Conservation (phyloP, 768 basidiomycete species). For the Tremella fuciformis region DNA sequence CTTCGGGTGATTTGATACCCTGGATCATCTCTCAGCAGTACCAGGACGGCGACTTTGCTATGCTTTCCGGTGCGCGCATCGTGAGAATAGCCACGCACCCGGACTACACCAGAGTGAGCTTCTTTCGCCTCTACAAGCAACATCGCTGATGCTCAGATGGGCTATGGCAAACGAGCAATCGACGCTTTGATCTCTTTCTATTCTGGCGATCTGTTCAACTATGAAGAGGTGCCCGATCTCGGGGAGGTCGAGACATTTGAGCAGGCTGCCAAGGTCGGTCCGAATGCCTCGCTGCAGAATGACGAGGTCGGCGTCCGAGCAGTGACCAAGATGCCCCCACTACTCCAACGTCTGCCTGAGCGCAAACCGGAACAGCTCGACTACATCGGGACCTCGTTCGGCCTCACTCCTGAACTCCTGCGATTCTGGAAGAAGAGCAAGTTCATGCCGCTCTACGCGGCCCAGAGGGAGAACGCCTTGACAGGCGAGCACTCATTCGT, state of each 20-base stretch:
- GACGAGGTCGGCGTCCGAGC: slow-evolving; percentile 72
- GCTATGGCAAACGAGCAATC: slow-evolving; percentile 87
- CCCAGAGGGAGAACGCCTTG: slow-evolving; percentile 89
- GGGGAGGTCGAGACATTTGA: slow-evolving; percentile 62
- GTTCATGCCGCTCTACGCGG: slow-evolving; percentile 84
- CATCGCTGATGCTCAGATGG: slow-evolving; percentile 66
- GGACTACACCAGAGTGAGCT: slow-evolving; percentile 79
- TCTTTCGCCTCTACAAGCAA: not conserved
- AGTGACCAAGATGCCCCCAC: slow-evolving; percentile 77
- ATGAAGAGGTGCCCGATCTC: slow-evolving; percentile 64
- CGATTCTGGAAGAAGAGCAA: slow-evolving; percentile 95
- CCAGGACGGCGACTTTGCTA: slow-evolving; percentile 90
- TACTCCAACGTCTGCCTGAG: slow-evolving; percentile 85
- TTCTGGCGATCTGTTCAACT: slow-evolving; percentile 82
- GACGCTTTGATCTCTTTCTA: slow-evolving; percentile 85
- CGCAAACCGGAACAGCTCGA: slow-evolving; percentile 84
- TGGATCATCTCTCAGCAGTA: slow-evolving; percentile 90
- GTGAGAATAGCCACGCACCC: slow-evolving; percentile 95
- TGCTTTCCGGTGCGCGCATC: slow-evolving; percentile 82
- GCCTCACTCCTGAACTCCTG: slow-evolving; percentile 79
- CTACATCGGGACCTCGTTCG: slow-evolving; percentile 95
- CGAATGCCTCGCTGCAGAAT: slow-evolving; percentile 63
- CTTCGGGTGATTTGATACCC: slow-evolving; percentile 95
- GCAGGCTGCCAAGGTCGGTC: slow-evolving; percentile 54
- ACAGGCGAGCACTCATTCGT: slow-evolving; percentile 96